A percentile compares a stretch with the other conserved stretches of the same genome.
Evolutionary conservation across 2,329 filamentous ascomycete species (phyloP).

Genomic region (Dryadomyces quercus-mongolicae): DNA sequence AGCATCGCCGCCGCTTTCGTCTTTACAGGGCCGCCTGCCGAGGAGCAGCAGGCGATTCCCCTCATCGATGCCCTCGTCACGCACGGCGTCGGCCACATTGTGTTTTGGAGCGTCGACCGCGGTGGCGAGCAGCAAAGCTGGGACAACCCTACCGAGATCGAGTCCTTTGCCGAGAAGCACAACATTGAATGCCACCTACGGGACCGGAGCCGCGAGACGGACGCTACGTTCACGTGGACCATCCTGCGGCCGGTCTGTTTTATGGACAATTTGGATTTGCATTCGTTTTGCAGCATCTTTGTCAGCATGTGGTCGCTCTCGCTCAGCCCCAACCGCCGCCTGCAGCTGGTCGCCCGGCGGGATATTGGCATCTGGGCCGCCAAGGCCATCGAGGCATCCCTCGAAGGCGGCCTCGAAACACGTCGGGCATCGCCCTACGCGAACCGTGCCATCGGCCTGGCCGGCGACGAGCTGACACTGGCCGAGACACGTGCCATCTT

Average conservation of each 20-base stretch:
- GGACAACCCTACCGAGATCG: conserved; percentile 16
- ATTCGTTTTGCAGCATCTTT: conserved; percentile 19
- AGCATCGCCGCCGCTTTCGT: conserved; percentile 21
- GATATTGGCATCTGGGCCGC: conserved; percentile 27
- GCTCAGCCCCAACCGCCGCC: conserved; percentile 16
- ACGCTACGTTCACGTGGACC: conserved; percentile 19
- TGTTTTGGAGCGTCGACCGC: conserved; percentile 19
- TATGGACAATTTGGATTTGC: conserved; percentile 27
- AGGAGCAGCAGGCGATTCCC: conserved; percentile 22
- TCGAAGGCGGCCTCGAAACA: conserved; percentile 14
- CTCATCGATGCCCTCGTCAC: conserved; percentile 23
- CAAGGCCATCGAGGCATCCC: conserved; percentile 12
- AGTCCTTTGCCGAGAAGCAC: conserved; percentile 32
- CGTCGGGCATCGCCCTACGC: conserved; percentile 14
- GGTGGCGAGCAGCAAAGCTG: conserved; percentile 18
- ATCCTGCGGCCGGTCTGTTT: conserved; percentile 27
- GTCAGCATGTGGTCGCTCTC: conserved; percentile 18
- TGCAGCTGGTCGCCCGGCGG: conserved; percentile 24
- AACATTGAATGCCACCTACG: conserved; percentile 46
- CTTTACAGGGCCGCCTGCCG: conserved; percentile 20
- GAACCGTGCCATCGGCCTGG: conserved; percentile 21
- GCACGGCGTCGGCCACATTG: conserved; percentile 19
- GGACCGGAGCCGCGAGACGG: conserved; percentile 14
- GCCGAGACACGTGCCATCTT: conserved; percentile 19
- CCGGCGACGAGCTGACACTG: conserved; percentile 22